Conservation (phyloP, 129 eudicot genomes). For the Flaveria bidentis region DNA sequence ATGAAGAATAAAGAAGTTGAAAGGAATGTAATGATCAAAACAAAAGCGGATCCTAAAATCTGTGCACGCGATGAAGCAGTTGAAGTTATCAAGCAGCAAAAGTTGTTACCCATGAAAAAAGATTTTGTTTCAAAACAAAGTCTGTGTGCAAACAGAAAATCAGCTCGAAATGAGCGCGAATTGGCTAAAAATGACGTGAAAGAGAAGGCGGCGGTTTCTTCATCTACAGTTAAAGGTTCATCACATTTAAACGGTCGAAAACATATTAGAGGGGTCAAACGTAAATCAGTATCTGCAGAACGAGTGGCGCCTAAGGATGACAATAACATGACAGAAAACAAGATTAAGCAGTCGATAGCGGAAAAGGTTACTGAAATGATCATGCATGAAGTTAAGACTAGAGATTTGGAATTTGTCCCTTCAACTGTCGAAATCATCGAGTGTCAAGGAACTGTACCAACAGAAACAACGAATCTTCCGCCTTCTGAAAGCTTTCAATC, state of each 20-base stretch:
- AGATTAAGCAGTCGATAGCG: slow-evolving; percentile 26
- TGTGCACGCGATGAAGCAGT: no score
- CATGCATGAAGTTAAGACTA: slow-evolving; percentile 35
- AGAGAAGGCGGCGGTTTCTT: not conserved
- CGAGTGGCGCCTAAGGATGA: slow-evolving; percentile 15
- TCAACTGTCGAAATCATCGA: slow-evolving; percentile 7
- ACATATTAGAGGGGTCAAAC: no score
- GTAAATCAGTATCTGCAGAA: no score
- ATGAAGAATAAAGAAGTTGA: slow-evolving; percentile 28
- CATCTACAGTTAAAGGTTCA: not conserved
- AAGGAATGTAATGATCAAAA: not conserved
- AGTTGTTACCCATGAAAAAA: slow-evolving; percentile 28
- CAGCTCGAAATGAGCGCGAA: not conserved
- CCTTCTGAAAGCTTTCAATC: slow-evolving; percentile 16
- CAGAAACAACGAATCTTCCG: not conserved
- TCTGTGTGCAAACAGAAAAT: slow-evolving; percentile 14
- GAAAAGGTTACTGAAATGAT: slow-evolving; percentile 53
- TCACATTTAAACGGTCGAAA: not conserved
- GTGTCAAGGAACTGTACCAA: not conserved
- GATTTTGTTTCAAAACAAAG: not conserved
- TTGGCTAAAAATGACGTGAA: no score
- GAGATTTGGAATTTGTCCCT: slow-evolving; percentile 7
- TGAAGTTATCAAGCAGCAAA: not conserved
- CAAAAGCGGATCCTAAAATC: no score
- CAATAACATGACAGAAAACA: slow-evolving; percentile 29